A percentile compares a stretch with the other conserved stretches of the same genome.
Evolutionary conservation across 1,139 yeast genomes (phyloP).

Genomic region (Candida neerlandica): DNA sequence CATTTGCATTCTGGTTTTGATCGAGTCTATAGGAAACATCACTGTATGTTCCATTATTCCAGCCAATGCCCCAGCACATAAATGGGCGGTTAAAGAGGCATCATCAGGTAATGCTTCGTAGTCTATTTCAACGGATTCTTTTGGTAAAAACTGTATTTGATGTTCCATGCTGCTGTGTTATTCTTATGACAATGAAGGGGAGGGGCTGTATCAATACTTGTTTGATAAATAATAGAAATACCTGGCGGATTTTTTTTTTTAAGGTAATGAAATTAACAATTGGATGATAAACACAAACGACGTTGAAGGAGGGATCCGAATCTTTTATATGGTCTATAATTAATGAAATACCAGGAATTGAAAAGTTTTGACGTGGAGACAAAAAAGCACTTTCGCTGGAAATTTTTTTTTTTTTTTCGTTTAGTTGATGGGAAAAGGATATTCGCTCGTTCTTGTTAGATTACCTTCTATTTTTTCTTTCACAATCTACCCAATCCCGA

Average conservation of each 20-base stretch:
- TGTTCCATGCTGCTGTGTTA: conserved; percentile 16
- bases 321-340: neutral
- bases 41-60: conserved; percentile 98
- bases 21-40: conserved; percentile 94
- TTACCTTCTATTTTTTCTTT: conserved; percentile 1
- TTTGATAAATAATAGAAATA: neutral
- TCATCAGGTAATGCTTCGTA: conserved; percentile 91
- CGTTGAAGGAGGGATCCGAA: neutral
- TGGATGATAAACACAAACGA: neutral
- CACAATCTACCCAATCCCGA: neutral
- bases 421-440: conserved; percentile 2
- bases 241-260: neutral
- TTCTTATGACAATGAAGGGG: neutral
- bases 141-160: conserved; percentile 19
- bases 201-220: neutral
- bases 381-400: conserved; percentile 6
- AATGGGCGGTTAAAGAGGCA: conserved; percentile 80
- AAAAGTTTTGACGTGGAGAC: conserved; percentile 6
- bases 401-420: conserved; percentile 3
- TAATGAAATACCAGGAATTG: neutral
- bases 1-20: conserved; percentile 95
- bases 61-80: conserved; percentile 94
- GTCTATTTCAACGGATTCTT: conserved; percentile 58
- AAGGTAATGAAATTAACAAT: neutral
- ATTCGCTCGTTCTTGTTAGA: neutral